Evolutionary conservation across 371 early-diverging fungal genomes (phyloP), one percentile per base, ranked within the genome.

Genomic region (Mortierella sp.): DNA sequence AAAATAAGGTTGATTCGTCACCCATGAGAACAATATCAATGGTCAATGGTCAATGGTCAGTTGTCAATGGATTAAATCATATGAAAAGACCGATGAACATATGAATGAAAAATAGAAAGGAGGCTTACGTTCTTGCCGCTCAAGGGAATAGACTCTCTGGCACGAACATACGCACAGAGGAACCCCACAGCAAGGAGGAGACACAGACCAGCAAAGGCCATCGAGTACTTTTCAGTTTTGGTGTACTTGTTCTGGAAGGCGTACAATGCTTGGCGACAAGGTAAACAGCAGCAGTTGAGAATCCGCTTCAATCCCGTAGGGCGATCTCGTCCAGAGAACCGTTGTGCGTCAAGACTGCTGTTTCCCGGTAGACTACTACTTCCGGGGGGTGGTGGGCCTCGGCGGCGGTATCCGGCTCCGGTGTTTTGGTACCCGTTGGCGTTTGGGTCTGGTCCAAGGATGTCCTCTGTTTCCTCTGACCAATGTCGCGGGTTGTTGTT

Each of bases 391-490:
- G 82, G 78, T 5, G 75, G 75, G 32, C 86, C 86, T 54, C 86
- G 74, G 27, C 86, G 82, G 38, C 86, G 78, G 44, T 85, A 79
- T 41, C 86, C 86, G 55, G 86, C 74, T 16, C 86, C 80, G 3
- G 85, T 79, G 72, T 85, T 85, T 48, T 78, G 82, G 48, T 81
- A 76, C 18, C 86, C 86, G 79, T 79, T 76, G 27, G 74, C 24
- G 71, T 49, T 79, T 44, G 86, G 82, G 49, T 85, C 82, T 24
- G 82, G 78, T 7, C 79, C 79, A 41, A 76, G 74, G 71, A 85
- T 79, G 55, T 85, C 86, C 21, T 85, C 86, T 32, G 86, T 79
- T 58, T 85, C 86, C 41, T 85, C 82, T 27, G 86, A 85, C 86
- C 86, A 85, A 51, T 85, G 86, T 4, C 86, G 82, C n/a, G 72